A percentile compares a stretch with the other conserved stretches of the same genome.
Evolutionary conservation across 495 filamentous ascomycete genomes (phyloP).

Genomic region (Clavariopsis aquatica): DNA sequence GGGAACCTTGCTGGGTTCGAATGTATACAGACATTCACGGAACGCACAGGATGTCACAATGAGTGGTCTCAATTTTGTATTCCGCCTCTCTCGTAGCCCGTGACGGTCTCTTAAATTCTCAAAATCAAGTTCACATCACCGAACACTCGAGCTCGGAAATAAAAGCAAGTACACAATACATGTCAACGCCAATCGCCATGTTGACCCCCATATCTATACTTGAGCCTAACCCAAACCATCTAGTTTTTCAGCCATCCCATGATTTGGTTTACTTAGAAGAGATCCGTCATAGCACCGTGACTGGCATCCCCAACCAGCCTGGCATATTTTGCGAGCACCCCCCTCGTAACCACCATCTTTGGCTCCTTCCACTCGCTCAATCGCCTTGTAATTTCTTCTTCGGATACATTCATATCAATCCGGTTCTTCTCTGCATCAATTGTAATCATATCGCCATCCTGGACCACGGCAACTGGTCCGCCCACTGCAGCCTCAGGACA

Average conservation of each 20-base stretch:
- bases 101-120: not conserved
- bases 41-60: not conserved
- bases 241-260: not conserved
- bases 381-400: slow-evolving; percentile 70
- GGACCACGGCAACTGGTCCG: slow-evolving; percentile 78
- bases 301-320: slow-evolving; percentile 71
- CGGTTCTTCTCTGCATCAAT: slow-evolving; percentile 83
- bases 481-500: slow-evolving; percentile 86
- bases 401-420: slow-evolving; percentile 71
- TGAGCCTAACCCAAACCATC: not conserved
- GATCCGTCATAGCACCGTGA: slow-evolving; percentile 57
- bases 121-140: not conserved
- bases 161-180: not conserved
- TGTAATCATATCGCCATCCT: slow-evolving; percentile 79
- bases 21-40: no score
- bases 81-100: no score
- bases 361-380: slow-evolving; percentile 73
- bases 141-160: not conserved
- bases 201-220: not conserved
- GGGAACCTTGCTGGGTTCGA: no score
- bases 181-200: slow-evolving; percentile 6
- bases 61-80: no score
- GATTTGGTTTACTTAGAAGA: slow-evolving; percentile 38
- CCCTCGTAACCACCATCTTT: slow-evolving; percentile 72
- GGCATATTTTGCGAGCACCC: slow-evolving; percentile 90